Conservation (phyloP, 495 filamentous ascomycete species). For the Copromyces sp. region DNA sequence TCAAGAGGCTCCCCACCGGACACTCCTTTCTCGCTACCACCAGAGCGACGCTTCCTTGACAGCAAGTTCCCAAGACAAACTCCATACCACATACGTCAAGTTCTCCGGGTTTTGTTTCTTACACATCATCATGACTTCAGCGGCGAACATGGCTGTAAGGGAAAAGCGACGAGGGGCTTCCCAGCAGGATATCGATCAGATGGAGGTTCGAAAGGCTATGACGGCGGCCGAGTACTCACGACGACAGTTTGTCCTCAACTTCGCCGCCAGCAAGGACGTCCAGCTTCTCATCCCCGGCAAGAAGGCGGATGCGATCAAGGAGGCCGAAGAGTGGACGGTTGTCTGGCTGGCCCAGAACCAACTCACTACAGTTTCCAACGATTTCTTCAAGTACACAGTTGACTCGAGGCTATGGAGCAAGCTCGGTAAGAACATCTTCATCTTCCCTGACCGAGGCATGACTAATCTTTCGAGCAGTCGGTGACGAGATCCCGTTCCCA, state of each 20-base stretch:
- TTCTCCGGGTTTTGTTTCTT: background rate
- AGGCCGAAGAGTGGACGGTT: constrained; percentile 20
- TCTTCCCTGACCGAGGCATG: background rate
- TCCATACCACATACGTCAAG: background rate
- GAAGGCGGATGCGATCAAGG: constrained; percentile 21
- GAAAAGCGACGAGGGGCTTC: constrained; percentile 16
- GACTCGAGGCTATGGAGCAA: constrained; percentile 17
- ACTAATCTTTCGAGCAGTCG: constrained; percentile 12
- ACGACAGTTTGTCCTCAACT: constrained; percentile 25
- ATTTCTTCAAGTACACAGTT: constrained; percentile 23
- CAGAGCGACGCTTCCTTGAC: background rate
- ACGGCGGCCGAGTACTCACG: constrained; percentile 24
- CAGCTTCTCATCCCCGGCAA: constrained; percentile 22
- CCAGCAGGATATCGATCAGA: constrained; percentile 15
- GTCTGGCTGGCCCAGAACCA: constrained; percentile 16
- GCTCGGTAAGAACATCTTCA: constrained; percentile 9
- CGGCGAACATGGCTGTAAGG: constrained; percentile 21
- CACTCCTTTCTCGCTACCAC: background rate
- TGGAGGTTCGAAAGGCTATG: constrained; percentile 21
- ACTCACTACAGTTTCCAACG: constrained; percentile 13
- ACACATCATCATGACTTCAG: constrained; percentile 9
- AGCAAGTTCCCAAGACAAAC: background rate
- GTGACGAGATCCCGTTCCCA: constrained; percentile 15
- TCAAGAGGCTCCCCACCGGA: background rate
- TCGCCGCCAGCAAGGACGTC: constrained; percentile 18